phyloP scores from a whole-genome alignment of 2,329 filamentous ascomycete genomes.

The Clarireedia sp. region DNA sequence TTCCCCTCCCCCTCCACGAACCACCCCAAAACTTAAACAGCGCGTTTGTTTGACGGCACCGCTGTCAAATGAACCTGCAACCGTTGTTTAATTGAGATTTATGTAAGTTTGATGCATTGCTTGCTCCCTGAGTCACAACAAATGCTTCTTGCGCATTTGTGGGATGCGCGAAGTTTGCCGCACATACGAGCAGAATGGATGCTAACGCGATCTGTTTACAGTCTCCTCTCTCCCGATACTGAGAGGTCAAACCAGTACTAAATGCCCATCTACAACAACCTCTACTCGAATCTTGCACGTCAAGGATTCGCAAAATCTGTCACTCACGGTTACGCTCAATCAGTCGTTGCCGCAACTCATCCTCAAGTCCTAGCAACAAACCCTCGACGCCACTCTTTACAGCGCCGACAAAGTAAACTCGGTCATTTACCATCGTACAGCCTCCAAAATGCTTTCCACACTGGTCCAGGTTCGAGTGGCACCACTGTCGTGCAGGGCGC shows the following conservation, averaged over 20 bases:
- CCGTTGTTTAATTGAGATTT: slow-evolving; percentile 23
- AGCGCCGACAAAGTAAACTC: slow-evolving; percentile 40
- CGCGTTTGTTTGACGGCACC: slow-evolving; percentile 89
- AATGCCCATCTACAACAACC: slow-evolving; percentile 74
- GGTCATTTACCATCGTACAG: slow-evolving; percentile 47
- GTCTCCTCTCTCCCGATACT: slow-evolving; percentile 36
- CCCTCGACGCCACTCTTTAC: slow-evolving; percentile 53
- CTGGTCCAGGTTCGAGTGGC: slow-evolving; percentile 32
- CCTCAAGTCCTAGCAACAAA: slow-evolving; percentile 69
- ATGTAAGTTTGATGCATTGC: slow-evolving; percentile 10
- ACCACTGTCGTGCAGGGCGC: slow-evolving; percentile 44
- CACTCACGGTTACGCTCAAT: slow-evolving; percentile 96
- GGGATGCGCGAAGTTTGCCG: neutral
- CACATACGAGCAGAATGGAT: neutral
- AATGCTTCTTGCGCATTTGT: neutral
- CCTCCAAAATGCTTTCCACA: slow-evolving; percentile 71
- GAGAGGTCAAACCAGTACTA: slow-evolving; percentile 66
- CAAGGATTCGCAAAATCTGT: slow-evolving; percentile 95
- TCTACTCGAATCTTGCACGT: slow-evolving; percentile 81
- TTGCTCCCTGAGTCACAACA: slow-evolving; percentile 1
- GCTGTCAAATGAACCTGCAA: slow-evolving; percentile 99
- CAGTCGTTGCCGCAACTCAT: slow-evolving; percentile 89
- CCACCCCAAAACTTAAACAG: slow-evolving; percentile 34
- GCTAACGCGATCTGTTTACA: slow-evolving; percentile 13
- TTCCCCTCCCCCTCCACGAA: slow-evolving; percentile 2